Conservation (phyloP, 768 basidiomycete genomes). For the Podaxis sp. region DNA sequence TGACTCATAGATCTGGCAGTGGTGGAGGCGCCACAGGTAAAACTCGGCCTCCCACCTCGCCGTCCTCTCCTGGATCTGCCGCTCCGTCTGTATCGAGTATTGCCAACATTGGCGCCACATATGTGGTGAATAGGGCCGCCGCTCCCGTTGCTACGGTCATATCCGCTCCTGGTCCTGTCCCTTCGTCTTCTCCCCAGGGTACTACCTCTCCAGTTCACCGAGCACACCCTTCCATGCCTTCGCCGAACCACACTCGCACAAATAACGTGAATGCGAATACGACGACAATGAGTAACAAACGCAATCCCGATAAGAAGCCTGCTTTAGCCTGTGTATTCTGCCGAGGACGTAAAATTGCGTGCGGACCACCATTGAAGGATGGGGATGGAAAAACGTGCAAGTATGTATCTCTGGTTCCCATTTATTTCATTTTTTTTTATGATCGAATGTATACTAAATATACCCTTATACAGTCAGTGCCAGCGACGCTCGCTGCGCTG, state of each 20-base stretch:
- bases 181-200: conserved; percentile 1
- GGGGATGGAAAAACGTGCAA: conserved; percentile 60
- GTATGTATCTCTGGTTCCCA: conserved; percentile 34
- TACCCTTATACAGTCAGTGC: conserved; percentile 52
- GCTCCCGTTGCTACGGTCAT: neutral
- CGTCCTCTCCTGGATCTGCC: neutral
- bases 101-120: neutral
- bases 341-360: conserved; percentile 65
- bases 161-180: neutral
- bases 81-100: neutral
- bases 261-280: neutral
- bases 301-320: conserved; percentile 46
- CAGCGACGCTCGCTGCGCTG: conserved; percentile 64
- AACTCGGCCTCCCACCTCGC: neutral
- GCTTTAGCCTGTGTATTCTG: conserved; percentile 63
- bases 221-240: conserved; percentile 16
- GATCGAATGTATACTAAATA: conserved; percentile 15
- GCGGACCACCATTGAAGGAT: conserved; percentile 51
- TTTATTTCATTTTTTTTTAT: conserved; percentile 3
- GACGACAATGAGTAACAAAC: conserved; percentile 25
- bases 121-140: neutral
- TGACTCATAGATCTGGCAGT: neutral
- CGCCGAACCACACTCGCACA: conserved; percentile 10
- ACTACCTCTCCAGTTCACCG: neutral
- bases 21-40: neutral